Conservation (phyloP, 1,284 basidiomycete genomes). For the Malassezia psittaci region DNA sequence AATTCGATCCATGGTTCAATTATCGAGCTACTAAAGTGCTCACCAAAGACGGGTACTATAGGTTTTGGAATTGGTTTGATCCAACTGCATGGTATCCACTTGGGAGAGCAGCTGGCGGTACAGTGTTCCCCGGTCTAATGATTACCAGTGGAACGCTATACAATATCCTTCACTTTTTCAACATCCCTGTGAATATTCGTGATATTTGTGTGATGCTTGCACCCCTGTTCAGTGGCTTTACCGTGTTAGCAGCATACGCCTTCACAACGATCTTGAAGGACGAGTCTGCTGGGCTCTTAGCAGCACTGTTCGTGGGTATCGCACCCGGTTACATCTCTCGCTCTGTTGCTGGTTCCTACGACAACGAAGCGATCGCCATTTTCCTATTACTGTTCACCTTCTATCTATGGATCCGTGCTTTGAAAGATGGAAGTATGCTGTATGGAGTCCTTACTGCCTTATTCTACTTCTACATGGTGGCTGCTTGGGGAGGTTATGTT, state of each 20-base stretch:
- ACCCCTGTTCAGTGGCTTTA: slow-evolving; percentile 89
- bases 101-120: slow-evolving; percentile 92
- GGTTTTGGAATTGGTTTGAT: slow-evolving; percentile 83
- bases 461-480: slow-evolving; percentile 99
- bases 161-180: slow-evolving; percentile 72
- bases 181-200: slow-evolving; percentile 92
- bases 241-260: slow-evolving; percentile 85
- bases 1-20: slow-evolving; percentile 77
- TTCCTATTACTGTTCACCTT: slow-evolving; percentile 99
- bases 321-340: slow-evolving; percentile 93
- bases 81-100: slow-evolving; percentile 93
- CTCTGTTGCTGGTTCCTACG: slow-evolving; percentile 96
- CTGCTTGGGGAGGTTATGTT: slow-evolving; percentile 98
- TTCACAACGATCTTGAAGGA: slow-evolving; percentile 53
- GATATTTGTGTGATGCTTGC: slow-evolving; percentile 95
- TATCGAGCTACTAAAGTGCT: slow-evolving; percentile 65
- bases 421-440: slow-evolving; percentile 84
- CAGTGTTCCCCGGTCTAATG: slow-evolving; percentile 93
- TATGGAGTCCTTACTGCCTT: slow-evolving; percentile 81
- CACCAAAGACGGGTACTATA: slow-evolving; percentile 52
- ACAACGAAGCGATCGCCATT: slow-evolving; percentile 99
- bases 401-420: slow-evolving; percentile 91
- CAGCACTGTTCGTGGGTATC: slow-evolving; percentile 97
- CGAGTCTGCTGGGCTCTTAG: slow-evolving; percentile 68
- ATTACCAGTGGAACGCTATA: slow-evolving; percentile 93